A percentile compares a stretch with the other conserved stretches of the same genome.
Evolutionary conservation across 1,284 basidiomycete species (phyloP).

Genomic region (Moniliophthora roreri): DNA sequence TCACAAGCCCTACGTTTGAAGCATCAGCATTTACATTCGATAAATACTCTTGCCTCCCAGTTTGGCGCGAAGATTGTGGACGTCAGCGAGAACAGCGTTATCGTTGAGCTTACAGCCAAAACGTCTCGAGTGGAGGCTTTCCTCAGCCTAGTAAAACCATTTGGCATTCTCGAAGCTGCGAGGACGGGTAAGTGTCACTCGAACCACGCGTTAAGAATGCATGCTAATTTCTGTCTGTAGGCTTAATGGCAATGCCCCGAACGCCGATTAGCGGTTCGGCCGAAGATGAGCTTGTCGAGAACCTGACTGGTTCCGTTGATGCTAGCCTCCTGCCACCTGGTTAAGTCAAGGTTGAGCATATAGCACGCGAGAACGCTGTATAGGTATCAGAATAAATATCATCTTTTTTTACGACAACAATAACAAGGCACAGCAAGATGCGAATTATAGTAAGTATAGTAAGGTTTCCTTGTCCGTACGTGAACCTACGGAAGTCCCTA

Average conservation of each 20-base stretch:
- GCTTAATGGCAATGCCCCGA: constrained; percentile 95
- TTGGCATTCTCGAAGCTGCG: constrained; percentile 93
- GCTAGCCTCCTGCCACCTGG: constrained; percentile 89
- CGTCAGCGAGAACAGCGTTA: constrained; percentile 90
- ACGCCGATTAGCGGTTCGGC: constrained; percentile 79
- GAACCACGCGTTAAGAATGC: background rate
- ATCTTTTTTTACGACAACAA: background rate
- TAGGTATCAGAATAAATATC: background rate
- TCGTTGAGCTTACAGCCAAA: constrained; percentile 95
- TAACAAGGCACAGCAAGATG: background rate
- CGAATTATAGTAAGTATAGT: background rate
- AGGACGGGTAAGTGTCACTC: constrained; percentile 69
- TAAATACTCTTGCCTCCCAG: constrained; percentile 83
- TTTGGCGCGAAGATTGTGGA: constrained; percentile 95
- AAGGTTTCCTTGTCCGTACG: no score
- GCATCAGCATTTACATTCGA: constrained; percentile 86
- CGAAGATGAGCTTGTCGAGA: constrained; percentile 52
- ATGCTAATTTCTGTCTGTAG: constrained; percentile 37
- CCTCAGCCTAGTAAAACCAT: constrained; percentile 89
- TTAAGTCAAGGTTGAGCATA: constrained; percentile 38
- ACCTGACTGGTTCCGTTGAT: constrained; percentile 65
- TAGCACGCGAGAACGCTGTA: background rate
- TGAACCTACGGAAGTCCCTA: no score
- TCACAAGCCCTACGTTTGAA: constrained; percentile 88
- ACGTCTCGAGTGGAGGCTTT: constrained; percentile 91